A percentile compares a stretch with the other conserved stretches of the same genome.
These are phyloP conservation scores for Candida lessepsii DNA, from an alignment of 805 yeast species.

Conservation along the genomic window DNA sequence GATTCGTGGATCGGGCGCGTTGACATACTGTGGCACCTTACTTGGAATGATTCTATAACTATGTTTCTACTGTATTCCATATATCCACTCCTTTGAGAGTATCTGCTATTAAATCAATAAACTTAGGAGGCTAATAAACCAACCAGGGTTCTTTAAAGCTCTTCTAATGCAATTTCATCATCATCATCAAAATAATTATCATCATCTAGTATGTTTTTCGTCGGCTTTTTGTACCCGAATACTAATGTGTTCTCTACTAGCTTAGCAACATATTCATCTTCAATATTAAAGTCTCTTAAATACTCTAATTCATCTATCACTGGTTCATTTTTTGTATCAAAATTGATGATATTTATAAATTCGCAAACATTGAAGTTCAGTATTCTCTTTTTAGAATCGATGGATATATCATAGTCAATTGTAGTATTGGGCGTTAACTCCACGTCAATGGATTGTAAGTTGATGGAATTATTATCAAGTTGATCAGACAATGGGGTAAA, in stretches of 20 bases:
- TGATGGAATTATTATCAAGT: constrained; percentile 9
- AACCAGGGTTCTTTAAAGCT: constrained; percentile 7
- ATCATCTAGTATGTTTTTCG: not conserved
- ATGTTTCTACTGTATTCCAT: too few species aligned
- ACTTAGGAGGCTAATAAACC: not conserved
- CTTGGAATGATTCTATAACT: too few species aligned
- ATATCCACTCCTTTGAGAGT: too few species aligned
- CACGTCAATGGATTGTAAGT: constrained; percentile 10
- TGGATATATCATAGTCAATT: constrained; percentile 1
- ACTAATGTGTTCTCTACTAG: constrained; percentile 7
- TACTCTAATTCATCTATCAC: constrained; percentile 1
- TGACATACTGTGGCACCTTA: too few species aligned
- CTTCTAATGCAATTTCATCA: constrained; percentile 11
- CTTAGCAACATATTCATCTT: constrained; percentile 9
- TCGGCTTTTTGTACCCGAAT: constrained; percentile 9
- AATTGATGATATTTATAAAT: constrained; percentile 14
- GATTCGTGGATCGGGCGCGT: too few species aligned
- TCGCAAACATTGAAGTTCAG: constrained; percentile 12
- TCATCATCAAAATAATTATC: constrained; percentile 7
- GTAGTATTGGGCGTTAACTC: constrained; percentile 6
- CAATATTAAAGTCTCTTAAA: constrained; percentile 8
- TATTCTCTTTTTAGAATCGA: constrained; percentile 9
- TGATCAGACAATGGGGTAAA: constrained; percentile 11
- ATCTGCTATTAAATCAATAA: not conserved
- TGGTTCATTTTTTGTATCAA: constrained; percentile 5